Evolutionary conservation across 371 early-diverging fungal genomes (phyloP), one percentile per base, ranked within the genome.

Genomic region (Apophysomyces trapeziformis): DNA sequence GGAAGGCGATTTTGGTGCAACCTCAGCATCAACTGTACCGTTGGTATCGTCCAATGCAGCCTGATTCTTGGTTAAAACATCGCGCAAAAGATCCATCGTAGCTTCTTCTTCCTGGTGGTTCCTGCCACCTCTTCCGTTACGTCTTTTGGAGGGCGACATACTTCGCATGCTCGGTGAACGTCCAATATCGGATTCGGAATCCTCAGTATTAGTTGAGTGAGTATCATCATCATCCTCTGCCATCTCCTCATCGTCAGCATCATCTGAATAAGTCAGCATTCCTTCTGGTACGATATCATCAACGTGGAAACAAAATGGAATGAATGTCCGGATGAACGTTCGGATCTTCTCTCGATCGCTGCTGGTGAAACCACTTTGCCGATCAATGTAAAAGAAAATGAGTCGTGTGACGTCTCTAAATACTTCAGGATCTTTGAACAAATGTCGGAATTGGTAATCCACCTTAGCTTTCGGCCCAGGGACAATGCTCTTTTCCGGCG

Each of bases 241-340:
- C 18, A 75, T 36, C 18, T 61, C 68, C 36, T 78, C 85, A 16
- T 80, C 66, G 16, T 70, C 68, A 1, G 66, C 75, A 11, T 80
- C 78, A 12, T 78, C 78, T 11, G 66, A 61, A 41, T 76, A 71
- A 6, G 56, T 63, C 11, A 50, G 43, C 61, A 70, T 57, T 35
- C 74, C 76, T 44, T 78, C 83, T 14, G 78, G 76, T 14, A 69
- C 66, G 13, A 75, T 73, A 32, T 65, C 64, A 7, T 86, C 84
- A 14, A 92, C 65, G 39, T 86, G 88, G 72, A 94, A 92, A 68
- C 95, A 89, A 16, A 85, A 79, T 16, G 86, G 85, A 39, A 94
- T 85, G 73, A 96, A 91, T 9, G 84, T 84, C 38, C 80, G 79
- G 67, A 94, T 84, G 61, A 96, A 92, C n/a, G 84, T 84, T 35